phyloP scores from a whole-genome alignment of 345 rosid genomes.

The thale cress (Arabidopsis thaliana) region DNA sequence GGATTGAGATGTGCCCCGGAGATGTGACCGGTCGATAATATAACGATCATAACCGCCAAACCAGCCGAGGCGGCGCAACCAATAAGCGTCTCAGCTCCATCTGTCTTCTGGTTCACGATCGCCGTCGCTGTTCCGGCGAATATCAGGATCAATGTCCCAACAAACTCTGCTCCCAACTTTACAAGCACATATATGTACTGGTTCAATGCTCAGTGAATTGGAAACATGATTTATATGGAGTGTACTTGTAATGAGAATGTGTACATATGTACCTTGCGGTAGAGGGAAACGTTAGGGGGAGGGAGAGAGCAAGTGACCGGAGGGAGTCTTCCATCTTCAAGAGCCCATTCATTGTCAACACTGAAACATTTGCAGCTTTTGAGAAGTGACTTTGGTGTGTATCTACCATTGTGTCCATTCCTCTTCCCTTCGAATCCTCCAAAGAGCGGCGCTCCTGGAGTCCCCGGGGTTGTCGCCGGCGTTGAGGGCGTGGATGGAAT shows the following conservation, averaged over 20 bases:
- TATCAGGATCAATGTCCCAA: slow-evolving; percentile 78
- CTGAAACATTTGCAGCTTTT: slow-evolving; percentile 67
- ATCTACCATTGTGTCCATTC: slow-evolving; percentile 44
- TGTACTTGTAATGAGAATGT: background rate
- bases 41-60: slow-evolving; percentile 80
- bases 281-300: slow-evolving; percentile 71
- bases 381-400: slow-evolving; percentile 59
- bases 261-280: slow-evolving; percentile 60
- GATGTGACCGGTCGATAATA: slow-evolving; percentile 81
- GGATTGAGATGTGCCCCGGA: slow-evolving; percentile 96
- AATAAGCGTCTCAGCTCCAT: slow-evolving; percentile 71
- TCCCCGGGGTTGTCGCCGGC: slow-evolving; percentile 73
- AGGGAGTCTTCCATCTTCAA: slow-evolving; percentile 76
- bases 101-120: slow-evolving; percentile 81
- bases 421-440: slow-evolving; percentile 51
- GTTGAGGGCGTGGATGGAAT: slow-evolving; percentile 71
- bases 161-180: slow-evolving; percentile 91
- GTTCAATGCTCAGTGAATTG: background rate
- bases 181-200: background rate
- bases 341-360: slow-evolving; percentile 66
- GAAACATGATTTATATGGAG: background rate
- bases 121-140: slow-evolving; percentile 83
- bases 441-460: slow-evolving; percentile 68
- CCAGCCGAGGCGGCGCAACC: slow-evolving; percentile 79
- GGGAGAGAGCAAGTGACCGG: slow-evolving; percentile 70